Conservation (phyloP, 352 stramenopile species). For the Globisporangium ultimum region DNA sequence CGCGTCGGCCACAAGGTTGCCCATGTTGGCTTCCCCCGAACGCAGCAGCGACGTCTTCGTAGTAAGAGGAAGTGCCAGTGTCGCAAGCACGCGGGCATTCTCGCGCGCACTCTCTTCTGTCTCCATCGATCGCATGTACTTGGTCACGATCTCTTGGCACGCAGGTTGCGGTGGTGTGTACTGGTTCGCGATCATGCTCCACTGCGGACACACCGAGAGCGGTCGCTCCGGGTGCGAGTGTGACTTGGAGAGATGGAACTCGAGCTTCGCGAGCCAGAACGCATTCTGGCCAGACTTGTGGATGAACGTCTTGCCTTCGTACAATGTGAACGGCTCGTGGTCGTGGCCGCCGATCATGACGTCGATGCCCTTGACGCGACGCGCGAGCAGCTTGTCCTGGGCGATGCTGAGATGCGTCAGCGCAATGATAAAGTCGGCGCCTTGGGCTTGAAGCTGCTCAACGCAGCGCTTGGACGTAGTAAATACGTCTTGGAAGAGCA, state of each 20-base stretch:
- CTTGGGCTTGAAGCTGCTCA: slow-evolving; percentile 40
- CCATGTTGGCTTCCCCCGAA: slow-evolving; percentile 63
- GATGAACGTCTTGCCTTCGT: slow-evolving; percentile 79
- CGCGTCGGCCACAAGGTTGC: slow-evolving; percentile 81
- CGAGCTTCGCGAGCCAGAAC: slow-evolving; percentile 80
- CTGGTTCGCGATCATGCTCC: slow-evolving; percentile 81
- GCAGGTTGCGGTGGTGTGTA: slow-evolving; percentile 42
- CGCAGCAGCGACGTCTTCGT: slow-evolving; percentile 75
- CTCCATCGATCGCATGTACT: slow-evolving; percentile 63
- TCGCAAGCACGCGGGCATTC: slow-evolving; percentile 49
- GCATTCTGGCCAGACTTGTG: slow-evolving; percentile 90
- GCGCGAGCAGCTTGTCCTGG: slow-evolving; percentile 68
- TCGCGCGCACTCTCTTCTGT: slow-evolving; percentile 45
- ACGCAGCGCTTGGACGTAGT: slow-evolving; percentile 10
- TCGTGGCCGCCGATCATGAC: slow-evolving; percentile 90
- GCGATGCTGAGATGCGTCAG: slow-evolving; percentile 82
- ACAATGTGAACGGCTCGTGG: slow-evolving; percentile 87
- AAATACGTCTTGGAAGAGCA: slow-evolving; percentile 11
- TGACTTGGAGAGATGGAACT: slow-evolving; percentile 63
- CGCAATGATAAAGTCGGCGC: slow-evolving; percentile 81
- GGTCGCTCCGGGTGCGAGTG: slow-evolving; percentile 33
- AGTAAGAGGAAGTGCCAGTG: slow-evolving; percentile 44
- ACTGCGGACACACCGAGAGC: slow-evolving; percentile 55
- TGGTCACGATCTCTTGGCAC: slow-evolving; percentile 68
- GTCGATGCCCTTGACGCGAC: slow-evolving; percentile 66